These are phyloP conservation scores for Stellera chamaejasme DNA, from an alignment of 345 rosid genomes.

Conservation along the genomic window DNA sequence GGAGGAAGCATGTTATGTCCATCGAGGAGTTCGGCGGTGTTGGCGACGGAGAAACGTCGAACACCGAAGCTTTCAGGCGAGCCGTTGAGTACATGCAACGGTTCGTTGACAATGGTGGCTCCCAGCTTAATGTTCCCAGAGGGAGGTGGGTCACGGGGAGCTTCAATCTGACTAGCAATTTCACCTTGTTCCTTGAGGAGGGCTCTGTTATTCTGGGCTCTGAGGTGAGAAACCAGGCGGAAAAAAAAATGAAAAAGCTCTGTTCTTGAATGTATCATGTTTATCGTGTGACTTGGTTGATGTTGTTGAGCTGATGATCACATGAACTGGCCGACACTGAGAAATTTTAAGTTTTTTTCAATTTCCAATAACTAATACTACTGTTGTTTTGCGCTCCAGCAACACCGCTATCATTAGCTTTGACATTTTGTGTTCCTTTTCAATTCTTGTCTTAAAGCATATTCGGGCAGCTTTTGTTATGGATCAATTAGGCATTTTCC, in stretches of 20 bases:
- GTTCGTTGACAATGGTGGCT: slow-evolving; percentile 44
- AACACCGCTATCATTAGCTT: too few relatives aligned
- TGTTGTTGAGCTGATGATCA: too few relatives aligned
- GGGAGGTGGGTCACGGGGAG: slow-evolving; percentile 92
- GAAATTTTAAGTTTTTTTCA: too few relatives aligned
- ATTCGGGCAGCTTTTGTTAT: too few relatives aligned
- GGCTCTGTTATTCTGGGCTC: slow-evolving; percentile 89
- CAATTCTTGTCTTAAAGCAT: too few relatives aligned
- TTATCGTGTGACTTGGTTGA: not conserved
- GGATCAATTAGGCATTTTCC: too few relatives aligned
- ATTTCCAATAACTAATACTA: too few relatives aligned
- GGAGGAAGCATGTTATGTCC: slow-evolving; percentile 58
- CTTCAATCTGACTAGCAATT: slow-evolving; percentile 88
- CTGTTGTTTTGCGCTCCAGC: too few relatives aligned
- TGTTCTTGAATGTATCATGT: not conserved
- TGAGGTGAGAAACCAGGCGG: slow-evolving; percentile 32
- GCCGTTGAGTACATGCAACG: slow-evolving; percentile 51
- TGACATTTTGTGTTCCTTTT: too few relatives aligned
- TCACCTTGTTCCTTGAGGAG: slow-evolving; percentile 74
- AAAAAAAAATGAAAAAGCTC: not conserved
- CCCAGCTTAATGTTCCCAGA: slow-evolving; percentile 68
- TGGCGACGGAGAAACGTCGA: slow-evolving; percentile 72
- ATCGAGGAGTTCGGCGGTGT: slow-evolving; percentile 80
- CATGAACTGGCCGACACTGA: too few relatives aligned
- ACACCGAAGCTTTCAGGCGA: slow-evolving; percentile 64